phyloP scores from a whole-genome alignment of 176 grass and related monocot genomes.

The Tillandsia fasciculata region DNA sequence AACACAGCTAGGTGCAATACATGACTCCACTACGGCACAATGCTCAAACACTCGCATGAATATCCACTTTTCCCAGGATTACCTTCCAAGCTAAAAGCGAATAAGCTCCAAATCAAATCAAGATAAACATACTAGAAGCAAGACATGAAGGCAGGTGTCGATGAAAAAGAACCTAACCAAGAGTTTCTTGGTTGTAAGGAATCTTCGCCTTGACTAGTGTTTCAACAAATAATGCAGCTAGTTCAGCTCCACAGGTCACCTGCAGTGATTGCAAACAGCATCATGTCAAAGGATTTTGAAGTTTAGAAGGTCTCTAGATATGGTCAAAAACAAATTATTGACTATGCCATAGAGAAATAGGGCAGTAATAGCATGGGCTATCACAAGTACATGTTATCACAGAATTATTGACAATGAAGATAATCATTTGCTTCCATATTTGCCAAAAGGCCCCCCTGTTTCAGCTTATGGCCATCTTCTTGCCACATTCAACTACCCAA shows the following conservation, averaged over 20 bases:
- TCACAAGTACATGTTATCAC: too few species aligned
- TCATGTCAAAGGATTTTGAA: neutral
- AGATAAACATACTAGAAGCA: neutral
- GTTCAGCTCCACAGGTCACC: constrained; percentile 83
- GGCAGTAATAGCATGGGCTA: too few species aligned
- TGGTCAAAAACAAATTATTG: constrained; percentile 8
- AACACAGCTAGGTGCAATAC: neutral
- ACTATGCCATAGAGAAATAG: too few species aligned
- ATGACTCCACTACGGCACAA: neutral
- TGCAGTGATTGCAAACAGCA: constrained; percentile 32
- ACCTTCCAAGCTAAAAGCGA: neutral
- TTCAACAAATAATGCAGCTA: constrained; percentile 61
- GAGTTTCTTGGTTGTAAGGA: constrained; percentile 56
- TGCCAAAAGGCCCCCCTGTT: too few species aligned
- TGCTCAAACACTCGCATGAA: neutral
- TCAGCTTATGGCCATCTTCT: too few species aligned
- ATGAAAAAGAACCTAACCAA: constrained; percentile 44
- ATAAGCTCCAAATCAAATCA: constrained; percentile 2
- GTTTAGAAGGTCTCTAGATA: neutral
- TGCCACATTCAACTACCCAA: too few species aligned
- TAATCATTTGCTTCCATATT: too few species aligned
- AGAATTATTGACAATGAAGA: too few species aligned
- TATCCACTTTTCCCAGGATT: neutral
- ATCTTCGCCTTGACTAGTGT: constrained; percentile 50
- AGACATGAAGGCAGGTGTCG: constrained; percentile 1